A percentile compares a stretch with the other conserved stretches of the same genome.
These are phyloP conservation scores for Pythium aristosporum DNA, from an alignment of 352 stramenopile species.

Conservation along the genomic window DNA sequence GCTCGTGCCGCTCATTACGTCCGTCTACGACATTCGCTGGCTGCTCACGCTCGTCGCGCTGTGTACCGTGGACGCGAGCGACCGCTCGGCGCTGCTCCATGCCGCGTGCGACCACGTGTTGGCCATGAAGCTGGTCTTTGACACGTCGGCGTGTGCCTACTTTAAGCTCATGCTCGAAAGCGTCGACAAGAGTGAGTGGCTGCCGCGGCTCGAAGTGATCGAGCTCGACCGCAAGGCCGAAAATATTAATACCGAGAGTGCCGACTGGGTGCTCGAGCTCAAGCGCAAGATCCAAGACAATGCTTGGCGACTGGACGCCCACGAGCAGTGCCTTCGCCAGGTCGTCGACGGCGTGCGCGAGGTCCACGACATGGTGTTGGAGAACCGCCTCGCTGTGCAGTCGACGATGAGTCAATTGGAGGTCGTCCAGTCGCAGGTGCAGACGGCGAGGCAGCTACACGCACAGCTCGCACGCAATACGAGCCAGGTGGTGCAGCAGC, in stretches of 20 bases:
- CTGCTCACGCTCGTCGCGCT: constrained; percentile 25
- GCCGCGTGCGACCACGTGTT: constrained; percentile 32
- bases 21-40: constrained; percentile 33
- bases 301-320: constrained; percentile 21
- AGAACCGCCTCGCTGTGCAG: constrained; percentile 22
- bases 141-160: constrained; percentile 31
- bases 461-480: constrained; percentile 10
- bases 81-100: constrained; percentile 10
- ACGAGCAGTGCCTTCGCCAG: constrained; percentile 21
- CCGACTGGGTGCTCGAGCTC: constrained; percentile 36
- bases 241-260: constrained; percentile 39
- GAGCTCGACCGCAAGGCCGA: constrained; percentile 32
- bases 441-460: constrained; percentile 10
- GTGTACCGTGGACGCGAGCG: not conserved
- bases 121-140: constrained; percentile 32
- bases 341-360: constrained; percentile 20
- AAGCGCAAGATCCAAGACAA: constrained; percentile 30
- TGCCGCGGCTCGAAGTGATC: constrained; percentile 23
- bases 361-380: constrained; percentile 18
- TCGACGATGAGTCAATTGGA: constrained; percentile 6
- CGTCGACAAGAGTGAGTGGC: constrained; percentile 18
- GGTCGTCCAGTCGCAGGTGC: constrained; percentile 12
- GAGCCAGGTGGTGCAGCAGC: constrained; percentile 8
- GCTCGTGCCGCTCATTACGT: constrained; percentile 34
- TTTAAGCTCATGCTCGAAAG: constrained; percentile 35